Percentiles rank a stretch among this genome's conserved stretches.
phyloP scores from a whole-genome alignment of 768 basidiomycete species.

The Lyophyllum atratum region DNA sequence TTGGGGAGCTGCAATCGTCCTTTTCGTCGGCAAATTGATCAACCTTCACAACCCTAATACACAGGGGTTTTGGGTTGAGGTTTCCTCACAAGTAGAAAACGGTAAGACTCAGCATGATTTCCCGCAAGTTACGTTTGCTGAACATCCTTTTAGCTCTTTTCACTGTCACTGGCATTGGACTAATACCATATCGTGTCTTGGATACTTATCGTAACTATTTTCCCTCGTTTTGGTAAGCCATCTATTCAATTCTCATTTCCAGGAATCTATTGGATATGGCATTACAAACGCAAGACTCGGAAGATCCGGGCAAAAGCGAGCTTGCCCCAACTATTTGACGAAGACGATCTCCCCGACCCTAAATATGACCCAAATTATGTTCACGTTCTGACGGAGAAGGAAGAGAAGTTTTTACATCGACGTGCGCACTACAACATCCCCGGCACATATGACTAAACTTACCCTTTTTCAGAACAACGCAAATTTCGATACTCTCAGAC shows the following conservation, averaged over 20 bases:
- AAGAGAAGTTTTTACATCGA: conserved; percentile 65
- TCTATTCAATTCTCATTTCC: conserved; percentile 1
- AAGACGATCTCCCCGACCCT: conserved; percentile 83
- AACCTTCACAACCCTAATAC: conserved; percentile 67
- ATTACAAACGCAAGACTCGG: conserved; percentile 63
- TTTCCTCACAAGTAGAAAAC: conserved; percentile 75
- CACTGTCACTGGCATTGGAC: conserved; percentile 76
- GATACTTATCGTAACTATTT: conserved; percentile 68
- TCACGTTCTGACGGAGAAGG: conserved; percentile 65
- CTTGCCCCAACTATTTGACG: conserved; percentile 69
- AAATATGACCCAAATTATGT: conserved; percentile 68
- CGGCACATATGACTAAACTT: background rate
- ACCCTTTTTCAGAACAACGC: conserved; percentile 52
- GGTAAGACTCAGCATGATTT: conserved; percentile 39
- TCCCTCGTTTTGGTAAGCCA: background rate
- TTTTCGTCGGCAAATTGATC: conserved; percentile 70
- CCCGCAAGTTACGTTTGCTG: background rate
- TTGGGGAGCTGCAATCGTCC: conserved; percentile 84
- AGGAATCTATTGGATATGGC: conserved; percentile 79
- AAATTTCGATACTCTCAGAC: conserved; percentile 74
- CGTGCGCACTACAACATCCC: conserved; percentile 43
- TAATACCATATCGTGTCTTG: conserved; percentile 73
- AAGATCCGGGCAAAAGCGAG: conserved; percentile 61
- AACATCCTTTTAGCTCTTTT: conserved; percentile 56
- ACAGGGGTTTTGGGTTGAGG: conserved; percentile 83